phyloP scores from a whole-genome alignment of 768 basidiomycete species.

The Hydnomerulius pinastri region DNA sequence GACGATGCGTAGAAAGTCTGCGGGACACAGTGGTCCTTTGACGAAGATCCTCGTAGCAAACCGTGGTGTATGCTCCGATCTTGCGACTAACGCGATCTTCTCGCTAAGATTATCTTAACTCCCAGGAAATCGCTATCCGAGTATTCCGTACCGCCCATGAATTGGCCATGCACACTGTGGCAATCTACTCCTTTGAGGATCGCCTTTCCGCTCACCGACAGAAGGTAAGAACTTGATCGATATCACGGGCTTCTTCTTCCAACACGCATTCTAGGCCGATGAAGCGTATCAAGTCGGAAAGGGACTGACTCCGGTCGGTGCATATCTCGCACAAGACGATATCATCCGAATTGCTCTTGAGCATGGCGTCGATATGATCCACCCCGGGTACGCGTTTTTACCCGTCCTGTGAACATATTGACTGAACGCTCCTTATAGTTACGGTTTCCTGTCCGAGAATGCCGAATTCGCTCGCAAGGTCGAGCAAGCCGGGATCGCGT shows the following conservation, averaged over 20 bases:
- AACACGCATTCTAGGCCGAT: constrained; percentile 65
- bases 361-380: constrained; percentile 99
- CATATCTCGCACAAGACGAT: constrained; percentile 96
- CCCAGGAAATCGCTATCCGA: constrained; percentile 96
- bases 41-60: constrained; percentile 94
- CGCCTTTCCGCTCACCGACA: constrained; percentile 96
- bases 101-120: constrained; percentile 6
- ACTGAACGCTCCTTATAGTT: constrained; percentile 47
- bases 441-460: constrained; percentile 98
- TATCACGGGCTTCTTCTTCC: constrained; percentile 30
- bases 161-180: constrained; percentile 98
- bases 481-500: constrained; percentile 95
- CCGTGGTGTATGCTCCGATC: constrained; percentile 68
- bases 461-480: constrained; percentile 97
- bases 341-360: constrained; percentile 96
- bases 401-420: constrained; percentile 1
- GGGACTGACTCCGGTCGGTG: constrained; percentile 93
- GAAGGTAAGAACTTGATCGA: constrained; percentile 57
- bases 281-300: constrained; percentile 99
- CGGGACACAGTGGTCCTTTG: constrained; percentile 86
- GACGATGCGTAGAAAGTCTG: constrained; percentile 87
- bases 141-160: constrained; percentile 99
- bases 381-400: constrained; percentile 72
- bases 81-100: constrained; percentile 8
- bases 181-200: constrained; percentile 98